Base-by-base conservation (phyloP, 2,329 filamentous ascomycete genomes). In the Pseudopyricularia cyperi region DNA sequence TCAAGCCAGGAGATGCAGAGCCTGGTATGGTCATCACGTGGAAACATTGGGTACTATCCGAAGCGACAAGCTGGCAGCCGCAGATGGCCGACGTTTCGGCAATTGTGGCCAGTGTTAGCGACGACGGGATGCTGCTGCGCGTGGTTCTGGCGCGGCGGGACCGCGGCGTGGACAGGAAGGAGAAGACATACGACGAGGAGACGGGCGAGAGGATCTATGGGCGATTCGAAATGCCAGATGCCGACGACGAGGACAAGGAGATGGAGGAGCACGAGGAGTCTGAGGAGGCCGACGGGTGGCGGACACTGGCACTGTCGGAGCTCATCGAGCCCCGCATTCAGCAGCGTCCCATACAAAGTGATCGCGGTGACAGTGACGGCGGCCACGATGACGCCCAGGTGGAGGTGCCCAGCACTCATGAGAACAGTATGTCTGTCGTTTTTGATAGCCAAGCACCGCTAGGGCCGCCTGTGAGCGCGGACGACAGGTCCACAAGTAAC, bases 161-260 rank as follows among this genome's bases (percentile, higher is more conserved):
- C 61, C 71, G 83, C 48, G 66, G 75, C 12, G 66, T 74, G 5
- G 74, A 77, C 52, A 63, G 71, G 54, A 77, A 74, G 51, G 70
- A 81, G 56, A 83, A 77, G 59, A 64, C 68, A 17, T 82, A 81
- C 57, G 82, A 91, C 58, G 74, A 80, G 11, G 67, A 76, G 37
- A 83, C 85, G 0, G 89, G 88, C 0, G 73, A 85, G 55, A 76
- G 88, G 9, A 66, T 88, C 9, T 95, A 91, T 59, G 81, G 77
- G 55, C 86, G 82, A 53, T 93, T 94, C 57, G 88, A 94, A 59
- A 81, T 82, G 58, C 83, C 84, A 0, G 77, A 78, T 11, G 69
- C 79, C 7, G 26, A 9, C n/a, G 75, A 81, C 7, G 78, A 80
- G 11, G 80, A 82, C 0, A 24, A 51, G 15, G 22, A 17, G 8